Conservation (phyloP, 148 eudicot genomes). For the Hydrangea macrophylla region DNA sequence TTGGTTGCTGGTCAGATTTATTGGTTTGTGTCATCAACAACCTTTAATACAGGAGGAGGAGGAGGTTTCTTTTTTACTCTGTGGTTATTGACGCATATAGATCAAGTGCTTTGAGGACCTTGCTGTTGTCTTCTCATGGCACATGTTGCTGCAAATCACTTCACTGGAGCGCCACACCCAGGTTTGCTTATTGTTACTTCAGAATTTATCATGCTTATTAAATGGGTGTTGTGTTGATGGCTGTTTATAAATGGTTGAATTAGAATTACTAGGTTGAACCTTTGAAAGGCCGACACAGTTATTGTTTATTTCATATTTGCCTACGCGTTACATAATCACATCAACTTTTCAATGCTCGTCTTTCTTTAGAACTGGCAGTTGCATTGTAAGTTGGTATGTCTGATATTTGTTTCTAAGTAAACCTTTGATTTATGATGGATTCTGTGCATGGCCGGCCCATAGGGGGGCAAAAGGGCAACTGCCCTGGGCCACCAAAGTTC, state of each 20-base stretch:
- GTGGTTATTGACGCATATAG: not conserved
- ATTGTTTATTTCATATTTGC: not conserved
- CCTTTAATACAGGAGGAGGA: conserved; percentile 1
- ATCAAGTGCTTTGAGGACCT: conserved; percentile 9
- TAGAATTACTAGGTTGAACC: not conserved
- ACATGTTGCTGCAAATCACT: conserved; percentile 26
- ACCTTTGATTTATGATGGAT: not conserved
- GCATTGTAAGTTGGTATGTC: too few relatives aligned
- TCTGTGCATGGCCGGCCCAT: too few relatives aligned
- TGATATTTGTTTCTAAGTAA: not conserved
- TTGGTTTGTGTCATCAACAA: not conserved
- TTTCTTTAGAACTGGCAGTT: too few relatives aligned
- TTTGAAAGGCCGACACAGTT: not conserved
- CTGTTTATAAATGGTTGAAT: not conserved
- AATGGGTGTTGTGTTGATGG: too few relatives aligned
- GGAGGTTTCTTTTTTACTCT: not conserved
- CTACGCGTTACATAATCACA: not conserved
- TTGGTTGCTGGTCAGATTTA: not conserved
- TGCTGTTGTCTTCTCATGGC: conserved; percentile 29
- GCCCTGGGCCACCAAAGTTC: too few relatives aligned
- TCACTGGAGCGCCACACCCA: conserved; percentile 27
- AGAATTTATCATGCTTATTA: too few relatives aligned
- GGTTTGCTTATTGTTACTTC: conserved; percentile 24
- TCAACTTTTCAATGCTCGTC: not conserved
- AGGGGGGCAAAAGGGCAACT: too few relatives aligned